These are phyloP conservation scores for Ettlia oleoabundans DNA, from an alignment of 139 green algal genomes.

Conservation along the genomic window DNA sequence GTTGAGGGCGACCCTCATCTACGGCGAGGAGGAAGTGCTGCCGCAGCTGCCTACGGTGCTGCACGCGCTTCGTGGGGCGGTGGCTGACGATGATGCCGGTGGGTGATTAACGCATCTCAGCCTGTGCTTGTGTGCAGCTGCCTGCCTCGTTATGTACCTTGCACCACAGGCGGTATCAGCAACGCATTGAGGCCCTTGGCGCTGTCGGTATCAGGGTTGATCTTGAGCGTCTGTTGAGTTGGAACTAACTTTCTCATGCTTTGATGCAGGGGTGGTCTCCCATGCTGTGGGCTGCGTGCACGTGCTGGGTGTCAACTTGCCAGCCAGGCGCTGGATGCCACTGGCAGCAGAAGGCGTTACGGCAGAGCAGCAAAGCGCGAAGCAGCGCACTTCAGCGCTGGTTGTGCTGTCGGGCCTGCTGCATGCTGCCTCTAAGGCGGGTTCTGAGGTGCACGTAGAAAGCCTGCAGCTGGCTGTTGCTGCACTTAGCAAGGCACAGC, in stretches of 20 bases:
- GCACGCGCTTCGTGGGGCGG: constrained; percentile 48
- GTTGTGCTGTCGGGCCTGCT: constrained; percentile 70
- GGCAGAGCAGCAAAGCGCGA: neutral
- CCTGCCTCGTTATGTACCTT: no score
- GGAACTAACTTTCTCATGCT: neutral
- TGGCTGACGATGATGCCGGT: constrained; percentile 64
- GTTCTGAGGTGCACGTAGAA: neutral
- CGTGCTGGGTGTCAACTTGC: constrained; percentile 59
- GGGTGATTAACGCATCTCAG: no score
- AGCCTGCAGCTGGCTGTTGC: constrained; percentile 40
- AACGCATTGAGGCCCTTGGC: no score
- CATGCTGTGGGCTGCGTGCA: constrained; percentile 50
- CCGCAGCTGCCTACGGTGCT: constrained; percentile 57
- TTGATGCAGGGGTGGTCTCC: constrained; percentile 44
- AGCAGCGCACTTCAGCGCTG: constrained; percentile 65
- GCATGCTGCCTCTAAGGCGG: constrained; percentile 50
- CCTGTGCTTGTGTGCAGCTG: neutral
- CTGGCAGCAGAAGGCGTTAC: constrained; percentile 57
- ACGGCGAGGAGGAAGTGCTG: constrained; percentile 48
- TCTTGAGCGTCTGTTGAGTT: no score
- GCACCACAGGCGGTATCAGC: no score
- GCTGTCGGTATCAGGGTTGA: no score
- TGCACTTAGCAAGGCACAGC: neutral
- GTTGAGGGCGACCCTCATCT: constrained; percentile 47
- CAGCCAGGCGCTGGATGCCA: constrained; percentile 60